Percentiles rank a stretch among this genome's conserved stretches.
These are phyloP conservation scores for Artomyces pyxidatus DNA, from an alignment of 768 basidiomycete species.

Conservation along the genomic window DNA sequence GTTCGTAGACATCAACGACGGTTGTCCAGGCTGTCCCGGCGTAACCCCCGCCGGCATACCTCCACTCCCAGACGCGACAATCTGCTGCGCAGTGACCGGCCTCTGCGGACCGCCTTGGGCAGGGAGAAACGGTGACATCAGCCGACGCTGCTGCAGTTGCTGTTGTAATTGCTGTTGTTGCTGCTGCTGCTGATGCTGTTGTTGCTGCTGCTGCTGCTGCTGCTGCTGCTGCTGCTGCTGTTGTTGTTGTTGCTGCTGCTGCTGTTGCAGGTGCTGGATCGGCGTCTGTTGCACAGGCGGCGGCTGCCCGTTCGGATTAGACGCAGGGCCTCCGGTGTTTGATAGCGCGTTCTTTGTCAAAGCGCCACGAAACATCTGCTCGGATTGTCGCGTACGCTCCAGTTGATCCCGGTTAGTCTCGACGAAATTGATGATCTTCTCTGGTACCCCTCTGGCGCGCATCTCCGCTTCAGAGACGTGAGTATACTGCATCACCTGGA, in stretches of 20 bases:
- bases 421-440: neutral
- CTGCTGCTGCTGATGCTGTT: slow-evolving; percentile 9
- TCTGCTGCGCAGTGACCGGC: neutral
- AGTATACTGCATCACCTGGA: neutral
- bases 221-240: slow-evolving; percentile 6
- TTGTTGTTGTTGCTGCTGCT: neutral
- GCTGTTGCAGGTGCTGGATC: slow-evolving; percentile 1
- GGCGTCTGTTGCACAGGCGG: neutral
- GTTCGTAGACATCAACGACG: too few species aligned
- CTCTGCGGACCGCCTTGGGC: neutral
- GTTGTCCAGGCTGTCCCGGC: too few species aligned
- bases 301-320: neutral
- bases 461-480: slow-evolving; percentile 4
- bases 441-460: neutral
- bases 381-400: neutral
- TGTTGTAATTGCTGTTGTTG: slow-evolving; percentile 4
- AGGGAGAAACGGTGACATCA: neutral
- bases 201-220: slow-evolving; percentile 9
- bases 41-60: too few species aligned
- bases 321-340: neutral
- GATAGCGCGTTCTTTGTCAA: neutral
- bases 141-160: neutral
- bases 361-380: neutral
- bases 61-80: too few species aligned
- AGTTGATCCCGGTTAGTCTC: slow-evolving; percentile 1